A percentile compares a stretch with the other conserved stretches of the same genome.
phyloP scores from a whole-genome alignment of 2,329 filamentous ascomycete species.

The Scedosporium boydii region DNA sequence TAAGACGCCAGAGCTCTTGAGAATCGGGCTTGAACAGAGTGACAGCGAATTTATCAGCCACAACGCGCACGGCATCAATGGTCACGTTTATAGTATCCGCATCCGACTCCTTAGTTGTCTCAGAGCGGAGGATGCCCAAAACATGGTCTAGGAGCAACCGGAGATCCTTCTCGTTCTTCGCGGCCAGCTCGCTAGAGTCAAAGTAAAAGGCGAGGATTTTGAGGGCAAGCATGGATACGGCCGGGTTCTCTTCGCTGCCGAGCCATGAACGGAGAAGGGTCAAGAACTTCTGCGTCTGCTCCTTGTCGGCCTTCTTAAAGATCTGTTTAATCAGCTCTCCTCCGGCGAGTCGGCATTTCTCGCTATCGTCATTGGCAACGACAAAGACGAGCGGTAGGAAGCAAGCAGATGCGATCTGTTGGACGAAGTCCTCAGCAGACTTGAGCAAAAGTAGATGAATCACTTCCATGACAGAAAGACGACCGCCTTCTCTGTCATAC shows the following conservation, averaged over 20 bases:
- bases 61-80: slow-evolving; percentile 57
- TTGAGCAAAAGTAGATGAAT: slow-evolving; percentile 81
- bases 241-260: slow-evolving; percentile 60
- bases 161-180: slow-evolving; percentile 59
- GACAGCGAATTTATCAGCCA: slow-evolving; percentile 58
- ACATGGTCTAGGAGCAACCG: slow-evolving; percentile 49
- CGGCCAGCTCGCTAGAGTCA: slow-evolving; percentile 50
- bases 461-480: slow-evolving; percentile 88
- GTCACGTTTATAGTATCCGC: slow-evolving; percentile 68
- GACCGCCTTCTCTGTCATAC: slow-evolving; percentile 79
- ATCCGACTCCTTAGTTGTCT: slow-evolving; percentile 43
- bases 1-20: slow-evolving; percentile 58
- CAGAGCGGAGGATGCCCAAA: slow-evolving; percentile 41
- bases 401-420: slow-evolving; percentile 70
- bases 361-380: slow-evolving; percentile 79
- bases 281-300: slow-evolving; percentile 62
- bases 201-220: slow-evolving; percentile 80
- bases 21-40: slow-evolving; percentile 51
- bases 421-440: slow-evolving; percentile 69
- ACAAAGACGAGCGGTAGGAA: slow-evolving; percentile 82
- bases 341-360: slow-evolving; percentile 76
- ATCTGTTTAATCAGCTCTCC: slow-evolving; percentile 70
- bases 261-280: slow-evolving; percentile 66
- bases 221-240: slow-evolving; percentile 63
- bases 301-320: slow-evolving; percentile 67